phyloP scores from a whole-genome alignment of 208 protist genomes.

The Leishmania braziliensis region DNA sequence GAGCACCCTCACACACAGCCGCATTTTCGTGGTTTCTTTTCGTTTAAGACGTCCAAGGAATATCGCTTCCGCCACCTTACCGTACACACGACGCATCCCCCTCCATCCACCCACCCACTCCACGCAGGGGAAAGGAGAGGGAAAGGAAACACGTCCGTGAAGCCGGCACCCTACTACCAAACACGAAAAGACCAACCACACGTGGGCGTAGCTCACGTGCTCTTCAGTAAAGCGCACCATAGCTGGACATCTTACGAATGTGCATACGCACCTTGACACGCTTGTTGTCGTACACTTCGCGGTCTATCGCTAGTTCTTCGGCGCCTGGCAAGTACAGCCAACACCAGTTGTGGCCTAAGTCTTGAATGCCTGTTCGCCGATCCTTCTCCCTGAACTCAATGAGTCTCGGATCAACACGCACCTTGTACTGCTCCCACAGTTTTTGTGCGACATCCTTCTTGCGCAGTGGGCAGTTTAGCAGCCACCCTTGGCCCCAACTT shows the following conservation, averaged over 20 bases:
- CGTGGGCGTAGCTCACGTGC: not conserved
- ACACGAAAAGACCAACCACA: not conserved
- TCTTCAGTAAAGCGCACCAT: conserved; percentile 71
- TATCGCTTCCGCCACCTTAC: not conserved
- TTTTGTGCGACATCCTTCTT: conserved; percentile 91
- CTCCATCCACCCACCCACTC: not conserved
- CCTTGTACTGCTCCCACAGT: conserved; percentile 94
- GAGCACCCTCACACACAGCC: not conserved
- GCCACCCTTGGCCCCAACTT: conserved; percentile 89
- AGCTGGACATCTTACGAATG: conserved; percentile 83
- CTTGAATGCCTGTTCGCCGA: conserved; percentile 87
- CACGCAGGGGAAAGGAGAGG: not conserved
- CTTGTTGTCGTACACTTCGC: conserved; percentile 94
- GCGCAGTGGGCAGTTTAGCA: conserved; percentile 89
- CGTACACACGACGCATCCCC: not conserved
- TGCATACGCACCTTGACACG: conserved; percentile 93
- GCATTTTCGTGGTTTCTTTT: conserved; percentile 1
- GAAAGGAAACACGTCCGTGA: conserved; percentile 1
- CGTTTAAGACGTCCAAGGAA: not conserved
- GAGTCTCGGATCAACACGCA: conserved; percentile 82
- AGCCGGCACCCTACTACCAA: not conserved
- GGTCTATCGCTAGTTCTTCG: conserved; percentile 88
- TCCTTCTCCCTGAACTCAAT: conserved; percentile 92
- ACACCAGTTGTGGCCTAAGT: conserved; percentile 93
- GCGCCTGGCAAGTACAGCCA: conserved; percentile 93